These are phyloP conservation scores for Lojkania enalia DNA, from an alignment of 2,329 filamentous ascomycete genomes.

Conservation along the genomic window DNA sequence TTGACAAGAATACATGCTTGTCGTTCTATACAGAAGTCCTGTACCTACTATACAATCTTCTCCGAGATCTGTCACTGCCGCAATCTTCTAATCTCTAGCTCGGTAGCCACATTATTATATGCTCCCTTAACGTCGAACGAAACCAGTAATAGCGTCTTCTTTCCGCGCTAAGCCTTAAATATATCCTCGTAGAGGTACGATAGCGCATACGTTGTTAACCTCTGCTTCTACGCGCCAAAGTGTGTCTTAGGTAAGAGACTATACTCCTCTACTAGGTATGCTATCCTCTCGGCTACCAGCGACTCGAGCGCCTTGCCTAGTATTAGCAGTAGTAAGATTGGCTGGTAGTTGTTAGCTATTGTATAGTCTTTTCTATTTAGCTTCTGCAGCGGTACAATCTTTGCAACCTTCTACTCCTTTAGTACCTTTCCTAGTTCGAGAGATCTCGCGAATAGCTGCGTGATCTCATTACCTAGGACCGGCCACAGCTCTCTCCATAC, in stretches of 20 bases:
- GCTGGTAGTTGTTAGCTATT: conserved; percentile 27
- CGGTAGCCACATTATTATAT: no score
- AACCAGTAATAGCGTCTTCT: no score
- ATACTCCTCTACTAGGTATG: conserved; percentile 28
- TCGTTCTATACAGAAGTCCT: no score
- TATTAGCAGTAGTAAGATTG: conserved; percentile 33
- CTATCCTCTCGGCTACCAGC: conserved; percentile 30
- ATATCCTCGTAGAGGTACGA: no score
- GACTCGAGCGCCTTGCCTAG: conserved; percentile 25
- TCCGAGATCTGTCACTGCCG: no score
- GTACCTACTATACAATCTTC: no score
- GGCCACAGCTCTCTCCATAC: conserved; percentile 28
- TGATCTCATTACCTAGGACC: conserved; percentile 22
- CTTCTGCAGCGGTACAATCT: conserved; percentile 29
- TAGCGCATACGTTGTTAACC: no score
- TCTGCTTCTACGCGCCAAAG: no score
- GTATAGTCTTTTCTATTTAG: conserved; percentile 26
- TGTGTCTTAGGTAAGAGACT: conserved; percentile 39
- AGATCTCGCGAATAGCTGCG: conserved; percentile 19
- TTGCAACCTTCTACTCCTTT: conserved; percentile 24
- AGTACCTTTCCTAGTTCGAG: conserved; percentile 23
- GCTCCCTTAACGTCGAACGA: no score
- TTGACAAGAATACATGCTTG: no score
- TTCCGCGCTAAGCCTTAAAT: no score
- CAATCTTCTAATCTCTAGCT: no score